Evolutionary conservation across 169 alveolate genomes (phyloP).

Genomic region (Plasmodium vivax): DNA sequence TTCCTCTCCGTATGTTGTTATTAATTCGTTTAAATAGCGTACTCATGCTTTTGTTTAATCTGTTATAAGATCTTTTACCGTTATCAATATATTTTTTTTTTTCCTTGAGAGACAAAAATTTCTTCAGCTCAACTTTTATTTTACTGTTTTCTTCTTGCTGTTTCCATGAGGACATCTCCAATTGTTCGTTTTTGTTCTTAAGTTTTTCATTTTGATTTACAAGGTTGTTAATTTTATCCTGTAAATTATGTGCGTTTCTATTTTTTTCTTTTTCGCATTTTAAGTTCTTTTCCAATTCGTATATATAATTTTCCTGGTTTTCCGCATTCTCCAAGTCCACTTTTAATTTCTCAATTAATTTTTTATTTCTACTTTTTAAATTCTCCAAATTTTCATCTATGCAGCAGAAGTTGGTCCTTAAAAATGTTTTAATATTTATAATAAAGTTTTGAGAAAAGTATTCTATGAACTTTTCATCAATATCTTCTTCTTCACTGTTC

Average conservation of each 20-base stretch:
- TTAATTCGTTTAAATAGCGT: conserved; percentile 41
- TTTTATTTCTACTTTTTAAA: conserved; percentile 62
- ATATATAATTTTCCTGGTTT: conserved; percentile 72
- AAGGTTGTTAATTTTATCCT: conserved; percentile 49
- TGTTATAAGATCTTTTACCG: conserved; percentile 2
- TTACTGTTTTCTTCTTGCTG: conserved; percentile 62
- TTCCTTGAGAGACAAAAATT: conserved; percentile 34
- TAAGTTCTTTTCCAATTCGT: conserved; percentile 63
- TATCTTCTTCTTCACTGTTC: conserved; percentile 23
- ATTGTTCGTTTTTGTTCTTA: conserved; percentile 39
- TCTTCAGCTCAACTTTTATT: conserved; percentile 53
- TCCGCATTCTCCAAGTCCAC: conserved; percentile 64
- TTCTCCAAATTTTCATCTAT: conserved; percentile 59
- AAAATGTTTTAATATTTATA: conserved; percentile 58
- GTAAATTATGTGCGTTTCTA: conserved; percentile 24
- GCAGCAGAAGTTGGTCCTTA: conserved; percentile 38
- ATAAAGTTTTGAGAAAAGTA: conserved; percentile 52
- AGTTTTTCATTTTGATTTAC: conserved; percentile 53
- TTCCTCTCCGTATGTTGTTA: not conserved
- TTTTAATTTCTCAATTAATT: conserved; percentile 70
- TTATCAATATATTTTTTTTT: conserved; percentile 15
- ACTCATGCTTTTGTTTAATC: conserved; percentile 45
- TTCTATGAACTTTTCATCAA: conserved; percentile 63
- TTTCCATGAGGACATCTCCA: conserved; percentile 43
- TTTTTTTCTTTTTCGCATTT: conserved; percentile 67